Conservation (phyloP, 768 basidiomycete species). For the Lactifluus pinguis region DNA sequence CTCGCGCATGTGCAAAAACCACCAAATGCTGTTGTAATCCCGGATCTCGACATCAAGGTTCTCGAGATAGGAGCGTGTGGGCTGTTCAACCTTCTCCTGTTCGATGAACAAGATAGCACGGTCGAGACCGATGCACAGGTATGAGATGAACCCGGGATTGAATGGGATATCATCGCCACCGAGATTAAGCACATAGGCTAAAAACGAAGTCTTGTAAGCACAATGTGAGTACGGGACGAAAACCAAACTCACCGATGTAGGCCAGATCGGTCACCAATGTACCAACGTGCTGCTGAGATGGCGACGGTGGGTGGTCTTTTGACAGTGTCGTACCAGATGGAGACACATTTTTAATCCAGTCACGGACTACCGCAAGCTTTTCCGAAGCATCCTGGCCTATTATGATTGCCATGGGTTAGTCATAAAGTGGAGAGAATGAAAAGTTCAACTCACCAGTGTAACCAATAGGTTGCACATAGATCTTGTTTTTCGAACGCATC, state of each 20-base stretch:
- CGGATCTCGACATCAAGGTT: slow-evolving; percentile 46
- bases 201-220: slow-evolving; percentile 6
- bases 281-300: slow-evolving; percentile 54
- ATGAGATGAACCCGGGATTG: slow-evolving; percentile 88
- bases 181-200: slow-evolving; percentile 82
- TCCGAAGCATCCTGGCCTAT: slow-evolving; percentile 49
- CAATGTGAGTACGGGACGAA: not conserved
- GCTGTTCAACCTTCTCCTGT: slow-evolving; percentile 46
- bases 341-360: slow-evolving; percentile 58
- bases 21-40: slow-evolving; percentile 74
- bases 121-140: slow-evolving; percentile 65
- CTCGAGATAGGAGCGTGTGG: slow-evolving; percentile 50
- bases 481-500: slow-evolving; percentile 48
- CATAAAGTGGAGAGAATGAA: not conserved
- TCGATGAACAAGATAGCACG: slow-evolving; percentile 74
- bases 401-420: not conserved
- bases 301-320: slow-evolving; percentile 46
- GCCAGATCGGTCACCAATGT: slow-evolving; percentile 63
- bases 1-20: slow-evolving; percentile 61
- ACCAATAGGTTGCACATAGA: slow-evolving; percentile 59
- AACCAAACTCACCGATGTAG: slow-evolving; percentile 47
- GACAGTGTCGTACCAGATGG: slow-evolving; percentile 54
- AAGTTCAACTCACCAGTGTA: slow-evolving; percentile 44
- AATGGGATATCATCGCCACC: slow-evolving; percentile 86
- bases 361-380: slow-evolving; percentile 61